Evolutionary conservation across 768 basidiomycete genomes (phyloP).

Genomic region (Hygrophorus russula): DNA sequence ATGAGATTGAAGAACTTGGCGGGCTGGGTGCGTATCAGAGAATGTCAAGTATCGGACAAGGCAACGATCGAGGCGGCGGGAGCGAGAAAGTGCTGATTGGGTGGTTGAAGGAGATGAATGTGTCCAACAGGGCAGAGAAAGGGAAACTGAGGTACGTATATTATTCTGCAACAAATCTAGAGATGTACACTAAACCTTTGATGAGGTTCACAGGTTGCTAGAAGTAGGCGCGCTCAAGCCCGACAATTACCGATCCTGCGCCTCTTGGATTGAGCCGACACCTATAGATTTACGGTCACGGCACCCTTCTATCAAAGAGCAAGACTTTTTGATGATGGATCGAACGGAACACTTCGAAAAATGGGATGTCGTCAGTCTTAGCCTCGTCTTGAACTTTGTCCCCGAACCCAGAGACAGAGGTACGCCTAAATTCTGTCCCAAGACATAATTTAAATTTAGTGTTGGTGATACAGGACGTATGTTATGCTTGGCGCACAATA

Average conservation of each 20-base stretch:
- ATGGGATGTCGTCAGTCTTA: constrained; percentile 80
- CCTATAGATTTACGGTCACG: constrained; percentile 81
- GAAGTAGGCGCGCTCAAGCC: constrained; percentile 85
- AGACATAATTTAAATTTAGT: constrained; percentile 2
- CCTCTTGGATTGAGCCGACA: constrained; percentile 59
- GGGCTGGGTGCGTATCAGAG: constrained; percentile 74
- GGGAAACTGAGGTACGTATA: constrained; percentile 26
- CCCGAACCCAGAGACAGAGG: constrained; percentile 68
- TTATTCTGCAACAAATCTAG: neutral
- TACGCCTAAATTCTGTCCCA: constrained; percentile 16
- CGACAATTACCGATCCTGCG: constrained; percentile 62
- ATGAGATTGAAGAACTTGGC: constrained; percentile 58
- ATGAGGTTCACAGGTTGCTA: constrained; percentile 44
- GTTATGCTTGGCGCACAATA: constrained; percentile 47
- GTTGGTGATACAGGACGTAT: constrained; percentile 44
- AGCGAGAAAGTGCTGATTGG: constrained; percentile 69
- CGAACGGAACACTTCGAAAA: constrained; percentile 31
- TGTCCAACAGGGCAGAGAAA: constrained; percentile 17
- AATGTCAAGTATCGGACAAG: constrained; percentile 77
- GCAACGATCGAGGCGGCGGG: constrained; percentile 75
- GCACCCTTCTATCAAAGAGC: constrained; percentile 73
- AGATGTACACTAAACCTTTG: neutral
- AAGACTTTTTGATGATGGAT: constrained; percentile 72
- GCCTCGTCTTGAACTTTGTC: constrained; percentile 86
- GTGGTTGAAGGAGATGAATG: constrained; percentile 56